Evolutionary conservation across 805 yeast species (phyloP).

Genomic region (Lipomyces sp.): DNA sequence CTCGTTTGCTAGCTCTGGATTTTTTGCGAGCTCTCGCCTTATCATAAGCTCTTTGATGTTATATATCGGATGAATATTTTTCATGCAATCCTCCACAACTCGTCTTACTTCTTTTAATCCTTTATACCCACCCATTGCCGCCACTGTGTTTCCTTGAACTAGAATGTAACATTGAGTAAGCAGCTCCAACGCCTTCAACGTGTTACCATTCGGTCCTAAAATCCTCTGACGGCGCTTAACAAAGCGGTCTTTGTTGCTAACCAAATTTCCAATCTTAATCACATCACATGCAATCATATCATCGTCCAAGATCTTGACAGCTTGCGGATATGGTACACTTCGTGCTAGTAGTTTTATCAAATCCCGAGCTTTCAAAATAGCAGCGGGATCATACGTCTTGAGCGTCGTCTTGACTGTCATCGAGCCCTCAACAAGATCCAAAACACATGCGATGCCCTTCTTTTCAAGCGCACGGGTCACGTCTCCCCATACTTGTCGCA

Average conservation of each 20-base stretch:
- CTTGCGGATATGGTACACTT: constrained; percentile 97
- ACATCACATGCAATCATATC: constrained; percentile 90
- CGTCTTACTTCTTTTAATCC: constrained; percentile 91
- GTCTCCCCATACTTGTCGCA: constrained; percentile 91
- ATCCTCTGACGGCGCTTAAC: constrained; percentile 94
- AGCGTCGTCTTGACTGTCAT: constrained; percentile 97
- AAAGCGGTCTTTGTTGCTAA: constrained; percentile 88
- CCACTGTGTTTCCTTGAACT: constrained; percentile 96
- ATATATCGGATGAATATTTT: constrained; percentile 94
- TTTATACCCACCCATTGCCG: constrained; percentile 94
- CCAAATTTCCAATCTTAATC: constrained; percentile 89
- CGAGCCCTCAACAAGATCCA: constrained; percentile 93
- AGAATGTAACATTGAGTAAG: constrained; percentile 93
- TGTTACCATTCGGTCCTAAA: constrained; percentile 96
- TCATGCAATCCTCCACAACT: constrained; percentile 97
- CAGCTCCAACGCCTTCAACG: constrained; percentile 91
- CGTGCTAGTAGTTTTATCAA: constrained; percentile 90
- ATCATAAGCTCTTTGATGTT: constrained; percentile 97
- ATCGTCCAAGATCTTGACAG: constrained; percentile 85
- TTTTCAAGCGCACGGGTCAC: constrained; percentile 79
- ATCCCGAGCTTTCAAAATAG: constrained; percentile 92
- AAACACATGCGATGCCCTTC: constrained; percentile 72
- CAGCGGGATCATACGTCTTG: constrained; percentile 93
- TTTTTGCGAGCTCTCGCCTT: constrained; percentile 90
- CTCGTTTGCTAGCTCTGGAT: constrained; percentile 92